Evolutionary conservation across 2,329 filamentous ascomycete genomes (phyloP).

Genomic region (Lachnellula cervina): DNA sequence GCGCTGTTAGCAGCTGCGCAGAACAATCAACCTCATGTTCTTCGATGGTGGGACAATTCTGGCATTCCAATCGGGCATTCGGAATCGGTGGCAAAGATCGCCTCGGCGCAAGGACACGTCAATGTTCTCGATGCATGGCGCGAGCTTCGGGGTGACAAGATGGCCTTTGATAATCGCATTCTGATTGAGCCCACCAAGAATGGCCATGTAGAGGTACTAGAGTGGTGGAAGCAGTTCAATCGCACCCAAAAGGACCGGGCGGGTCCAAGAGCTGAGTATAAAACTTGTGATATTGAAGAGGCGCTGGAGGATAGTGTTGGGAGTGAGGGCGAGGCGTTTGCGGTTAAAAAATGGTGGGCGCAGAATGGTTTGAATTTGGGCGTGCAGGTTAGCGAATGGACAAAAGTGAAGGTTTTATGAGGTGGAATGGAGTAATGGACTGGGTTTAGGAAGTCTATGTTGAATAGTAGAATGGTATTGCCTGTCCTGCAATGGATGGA

Average conservation of each 20-base stretch:
- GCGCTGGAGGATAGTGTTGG: conserved; percentile 82
- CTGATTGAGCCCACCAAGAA: conserved; percentile 84
- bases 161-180: conserved; percentile 79
- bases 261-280: conserved; percentile 78
- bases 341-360: conserved; percentile 84
- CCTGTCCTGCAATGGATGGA: no score
- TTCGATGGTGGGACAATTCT: conserved; percentile 84
- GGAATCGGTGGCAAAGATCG: conserved; percentile 77
- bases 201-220: conserved; percentile 75
- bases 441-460: no score
- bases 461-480: no score
- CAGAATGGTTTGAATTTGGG: conserved; percentile 64
- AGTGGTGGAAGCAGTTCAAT: conserved; percentile 78
- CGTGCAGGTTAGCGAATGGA: conserved; percentile 67
- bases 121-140: conserved; percentile 81
- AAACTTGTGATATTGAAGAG: conserved; percentile 93
- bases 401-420: conserved; percentile 52
- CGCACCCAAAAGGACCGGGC: conserved; percentile 22
- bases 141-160: conserved; percentile 63
- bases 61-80: conserved; percentile 75
- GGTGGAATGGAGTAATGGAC: no score
- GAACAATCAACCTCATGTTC: conserved; percentile 68
- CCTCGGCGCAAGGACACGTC: conserved; percentile 79
- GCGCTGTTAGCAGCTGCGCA: conserved; percentile 80
- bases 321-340: conserved; percentile 53